Base-by-base conservation (phyloP, 2,329 filamentous ascomycete genomes). In the Neoscytalidium dimidiatum region DNA sequence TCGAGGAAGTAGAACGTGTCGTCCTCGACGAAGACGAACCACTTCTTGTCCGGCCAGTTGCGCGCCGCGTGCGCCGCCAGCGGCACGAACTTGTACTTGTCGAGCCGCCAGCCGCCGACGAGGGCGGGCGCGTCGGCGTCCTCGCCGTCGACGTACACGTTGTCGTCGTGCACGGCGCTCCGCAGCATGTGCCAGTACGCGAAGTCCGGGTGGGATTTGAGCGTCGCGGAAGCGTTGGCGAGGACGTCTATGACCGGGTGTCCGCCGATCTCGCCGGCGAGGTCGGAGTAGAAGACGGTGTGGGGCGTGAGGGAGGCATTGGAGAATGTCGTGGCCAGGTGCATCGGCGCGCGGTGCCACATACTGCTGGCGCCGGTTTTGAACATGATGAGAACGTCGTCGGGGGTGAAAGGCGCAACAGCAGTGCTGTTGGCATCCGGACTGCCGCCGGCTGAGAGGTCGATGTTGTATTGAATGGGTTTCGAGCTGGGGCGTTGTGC, bases 1-100 rank as follows among this genome's bases (percentile, higher is more conserved):
- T 75, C 73, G 72, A 74, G 77, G 65, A 77, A 75, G 67, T 77
- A 69, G 49, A 76, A 76, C 1, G 75, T 76, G 53, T 78, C 75
- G 17, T 74, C 68, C 67, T 77, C 76, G 28, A 78, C 58, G 62
- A 77, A 77, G 64, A 78, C 64, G 62, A 72, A 78, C 75, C 75
- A 78, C 11, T 71, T 67, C 67, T 72, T 71, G 35, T 74, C 69
- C 4, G 74, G 73, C 13, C 71, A 69, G 68, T 76, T 65, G 38
- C 74, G 72, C 29, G 79, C 75, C 1, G 83, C 80, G 70, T 83
- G 82, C 68, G 84, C 81, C 43, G 83, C 82, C 77, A 86, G 81
- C 9, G 84, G 84, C 46, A 86, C 75, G 70, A 85, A 85, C 73
- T 86, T 86, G 83, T 84, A 86, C 69, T 85, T 85, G 71, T 86